phyloP scores from a whole-genome alignment of 768 basidiomycete genomes.

The Podaxis mareebaensis region DNA sequence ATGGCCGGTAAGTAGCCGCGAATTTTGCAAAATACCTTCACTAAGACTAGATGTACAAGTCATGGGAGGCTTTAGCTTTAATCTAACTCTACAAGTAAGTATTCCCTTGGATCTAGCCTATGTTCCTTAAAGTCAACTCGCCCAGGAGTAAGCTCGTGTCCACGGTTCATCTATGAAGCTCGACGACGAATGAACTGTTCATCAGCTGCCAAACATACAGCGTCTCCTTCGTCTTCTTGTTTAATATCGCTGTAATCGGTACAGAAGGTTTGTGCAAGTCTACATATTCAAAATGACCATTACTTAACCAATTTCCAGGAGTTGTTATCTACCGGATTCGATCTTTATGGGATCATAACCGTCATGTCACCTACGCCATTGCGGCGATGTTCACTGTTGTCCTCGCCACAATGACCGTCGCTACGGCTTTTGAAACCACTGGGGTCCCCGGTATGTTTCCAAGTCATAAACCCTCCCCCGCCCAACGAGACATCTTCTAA shows the following conservation, averaged over 20 bases:
- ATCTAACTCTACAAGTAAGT: background rate
- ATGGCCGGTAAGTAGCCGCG: background rate
- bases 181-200: background rate
- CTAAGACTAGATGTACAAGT: background rate
- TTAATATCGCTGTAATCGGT: background rate
- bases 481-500: background rate
- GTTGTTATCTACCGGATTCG: conserved; percentile 7
- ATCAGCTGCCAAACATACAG: background rate
- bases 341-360: conserved; percentile 1
- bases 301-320: background rate
- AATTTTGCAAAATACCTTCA: background rate
- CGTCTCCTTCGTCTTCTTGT: background rate
- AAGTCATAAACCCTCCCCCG: background rate
- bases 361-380: conserved; percentile 1
- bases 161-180: background rate
- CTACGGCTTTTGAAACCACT: background rate
- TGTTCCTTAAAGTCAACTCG: background rate
- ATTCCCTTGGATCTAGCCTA: background rate
- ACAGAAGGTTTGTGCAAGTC: background rate
- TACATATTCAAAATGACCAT: too few species aligned
- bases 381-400: background rate
- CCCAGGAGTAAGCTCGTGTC: background rate
- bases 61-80: background rate
- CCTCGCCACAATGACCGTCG: background rate
- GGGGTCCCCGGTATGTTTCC: background rate